A percentile compares a stretch with the other conserved stretches of the same genome.
These are phyloP conservation scores for Multifurca ochricompacta DNA, from an alignment of 768 basidiomycete species.

Conservation along the genomic window DNA sequence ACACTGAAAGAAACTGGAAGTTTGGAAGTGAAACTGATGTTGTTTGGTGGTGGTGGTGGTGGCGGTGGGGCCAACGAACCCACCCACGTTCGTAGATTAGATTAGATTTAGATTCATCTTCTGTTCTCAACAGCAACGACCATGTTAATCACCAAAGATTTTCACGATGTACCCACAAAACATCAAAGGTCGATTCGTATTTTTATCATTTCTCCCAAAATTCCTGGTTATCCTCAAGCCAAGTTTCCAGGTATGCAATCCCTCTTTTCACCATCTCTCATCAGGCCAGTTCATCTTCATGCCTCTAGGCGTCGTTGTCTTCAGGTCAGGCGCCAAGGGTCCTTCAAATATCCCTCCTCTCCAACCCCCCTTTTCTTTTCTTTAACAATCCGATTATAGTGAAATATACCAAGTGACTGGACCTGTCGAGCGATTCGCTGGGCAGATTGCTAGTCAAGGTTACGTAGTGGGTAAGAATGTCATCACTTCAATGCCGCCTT, in stretches of 20 bases:
- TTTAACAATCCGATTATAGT: conserved; percentile 31
- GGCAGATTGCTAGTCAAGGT: conserved; percentile 82
- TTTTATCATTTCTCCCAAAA: conserved; percentile 70
- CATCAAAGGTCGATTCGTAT: conserved; percentile 65
- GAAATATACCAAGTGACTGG: conserved; percentile 98
- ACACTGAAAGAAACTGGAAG: too few species aligned
- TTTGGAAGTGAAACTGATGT: too few species aligned
- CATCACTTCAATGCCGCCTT: neutral
- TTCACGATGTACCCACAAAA: conserved; percentile 67
- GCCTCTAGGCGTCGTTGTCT: conserved; percentile 65
- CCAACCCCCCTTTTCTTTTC: too few species aligned
- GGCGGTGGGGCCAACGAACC: neutral
- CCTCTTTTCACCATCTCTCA: neutral
- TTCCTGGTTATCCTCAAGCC: conserved; percentile 80
- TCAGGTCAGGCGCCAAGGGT: conserved; percentile 45
- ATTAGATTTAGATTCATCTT: neutral
- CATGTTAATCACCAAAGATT: conserved; percentile 81
- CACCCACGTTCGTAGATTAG: conserved; percentile 25
- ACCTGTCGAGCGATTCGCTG: conserved; percentile 88
- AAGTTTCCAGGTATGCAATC: conserved; percentile 68
- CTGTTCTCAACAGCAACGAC: conserved; percentile 15
- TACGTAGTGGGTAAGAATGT: conserved; percentile 62
- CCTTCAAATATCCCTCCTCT: too few species aligned
- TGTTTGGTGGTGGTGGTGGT: too few species aligned
- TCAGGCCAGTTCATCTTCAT: neutral